These are phyloP conservation scores for Claviceps arundinis DNA, from an alignment of 2,329 filamentous ascomycete species.

Conservation along the genomic window DNA sequence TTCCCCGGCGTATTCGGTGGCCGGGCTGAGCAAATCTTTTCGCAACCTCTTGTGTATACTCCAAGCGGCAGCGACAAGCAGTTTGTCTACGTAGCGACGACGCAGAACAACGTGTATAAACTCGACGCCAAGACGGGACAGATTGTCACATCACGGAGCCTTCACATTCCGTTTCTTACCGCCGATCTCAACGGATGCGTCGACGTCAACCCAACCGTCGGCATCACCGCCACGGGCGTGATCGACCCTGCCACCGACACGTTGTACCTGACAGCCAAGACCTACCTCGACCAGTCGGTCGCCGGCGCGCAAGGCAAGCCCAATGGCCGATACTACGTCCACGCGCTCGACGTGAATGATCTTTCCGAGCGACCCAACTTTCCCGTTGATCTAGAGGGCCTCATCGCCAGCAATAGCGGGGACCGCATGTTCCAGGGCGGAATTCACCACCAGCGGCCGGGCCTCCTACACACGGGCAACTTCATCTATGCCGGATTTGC, in stretches of 20 bases:
- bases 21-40: conserved; percentile 37
- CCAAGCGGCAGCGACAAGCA: conserved; percentile 30
- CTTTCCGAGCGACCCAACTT: conserved; percentile 26
- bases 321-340: conserved; percentile 23
- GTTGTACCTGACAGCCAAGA: conserved; percentile 30
- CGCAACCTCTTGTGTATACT: conserved; percentile 37
- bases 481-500: conserved; percentile 40
- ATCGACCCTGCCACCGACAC: conserved; percentile 32
- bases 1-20: conserved; percentile 40
- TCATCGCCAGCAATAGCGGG: conserved; percentile 30
- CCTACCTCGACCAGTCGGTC: conserved; percentile 22
- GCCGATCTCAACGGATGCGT: conserved; percentile 34
- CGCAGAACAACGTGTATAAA: conserved; percentile 45
- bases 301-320: conserved; percentile 19
- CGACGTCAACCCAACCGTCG: conserved; percentile 33
- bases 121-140: conserved; percentile 39
- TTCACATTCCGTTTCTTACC: conserved; percentile 35
- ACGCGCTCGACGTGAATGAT: conserved; percentile 26
- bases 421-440: conserved; percentile 38
- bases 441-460: conserved; percentile 37
- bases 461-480: conserved; percentile 30
- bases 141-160: conserved; percentile 32
- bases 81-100: conserved; percentile 42
- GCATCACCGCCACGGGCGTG: conserved; percentile 31
- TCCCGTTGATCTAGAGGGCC: conserved; percentile 34